Evolutionary conservation across 2,329 filamentous ascomycete genomes (phyloP).

Genomic region (Westerdykella sp.): DNA sequence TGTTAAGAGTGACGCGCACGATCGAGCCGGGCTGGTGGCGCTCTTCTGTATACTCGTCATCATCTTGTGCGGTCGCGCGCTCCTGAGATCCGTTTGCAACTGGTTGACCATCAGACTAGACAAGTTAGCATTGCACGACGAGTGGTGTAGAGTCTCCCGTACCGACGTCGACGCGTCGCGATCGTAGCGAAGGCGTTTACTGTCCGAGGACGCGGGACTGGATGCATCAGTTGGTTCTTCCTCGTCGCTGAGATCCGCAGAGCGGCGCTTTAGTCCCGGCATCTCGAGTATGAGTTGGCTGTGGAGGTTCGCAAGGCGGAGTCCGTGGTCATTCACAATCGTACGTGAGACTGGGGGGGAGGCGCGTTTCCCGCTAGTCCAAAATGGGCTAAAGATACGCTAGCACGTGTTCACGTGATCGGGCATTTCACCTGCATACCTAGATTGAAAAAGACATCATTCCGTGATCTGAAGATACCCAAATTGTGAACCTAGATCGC

Average conservation of each 20-base stretch:
- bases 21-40: slow-evolving; percentile 67
- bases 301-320: neutral
- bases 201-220: slow-evolving; percentile 16
- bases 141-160: neutral
- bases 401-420: neutral
- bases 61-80: neutral
- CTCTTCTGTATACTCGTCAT: slow-evolving; percentile 11
- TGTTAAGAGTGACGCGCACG: slow-evolving; percentile 73
- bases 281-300: slow-evolving; percentile 25
- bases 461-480: no score
- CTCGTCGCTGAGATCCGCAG: slow-evolving; percentile 15
- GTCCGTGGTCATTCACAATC: neutral
- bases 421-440: neutral
- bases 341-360: no score
- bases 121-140: neutral
- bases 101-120: neutral
- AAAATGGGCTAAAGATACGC: neutral
- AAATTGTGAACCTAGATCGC: no score
- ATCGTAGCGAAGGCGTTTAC: slow-evolving; percentile 28
- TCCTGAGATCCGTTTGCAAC: neutral
- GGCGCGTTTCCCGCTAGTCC: neutral
- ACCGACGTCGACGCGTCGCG: slow-evolving; percentile 26
- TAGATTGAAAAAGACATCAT: no score
- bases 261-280: slow-evolving; percentile 19
- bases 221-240: slow-evolving; percentile 14